Percentiles rank a stretch among this genome's conserved stretches.
These are phyloP conservation scores for Tetracentron sinense DNA, from an alignment of 164 flowering plant species.

Conservation along the genomic window DNA sequence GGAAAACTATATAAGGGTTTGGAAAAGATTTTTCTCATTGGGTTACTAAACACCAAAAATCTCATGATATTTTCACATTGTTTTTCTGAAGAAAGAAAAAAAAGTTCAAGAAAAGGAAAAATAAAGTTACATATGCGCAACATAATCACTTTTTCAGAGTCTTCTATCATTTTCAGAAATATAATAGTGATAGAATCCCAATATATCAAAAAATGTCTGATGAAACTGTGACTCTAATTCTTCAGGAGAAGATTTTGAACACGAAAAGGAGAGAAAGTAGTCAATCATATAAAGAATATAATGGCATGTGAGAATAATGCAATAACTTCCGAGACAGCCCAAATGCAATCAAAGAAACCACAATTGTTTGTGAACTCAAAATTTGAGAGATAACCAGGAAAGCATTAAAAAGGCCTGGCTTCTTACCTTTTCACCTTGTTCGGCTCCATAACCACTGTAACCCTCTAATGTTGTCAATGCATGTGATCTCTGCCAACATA, in stretches of 20 bases:
- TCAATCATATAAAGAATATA: neutral
- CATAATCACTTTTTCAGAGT: too few relatives aligned
- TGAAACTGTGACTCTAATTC: neutral
- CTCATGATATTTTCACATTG: too few relatives aligned
- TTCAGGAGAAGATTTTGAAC: neutral
- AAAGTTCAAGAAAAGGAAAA: too few relatives aligned
- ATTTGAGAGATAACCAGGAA: neutral
- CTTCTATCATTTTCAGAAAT: neutral
- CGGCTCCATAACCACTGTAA: slow-evolving; percentile 97
- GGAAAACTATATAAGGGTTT: neutral
- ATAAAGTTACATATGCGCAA: too few relatives aligned
- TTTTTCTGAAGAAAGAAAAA: too few relatives aligned
- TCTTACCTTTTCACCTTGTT: slow-evolving; percentile 84
- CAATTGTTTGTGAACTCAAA: neutral
- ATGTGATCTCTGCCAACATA: slow-evolving; percentile 49
- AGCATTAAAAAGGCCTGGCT: neutral
- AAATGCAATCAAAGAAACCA: too few relatives aligned
- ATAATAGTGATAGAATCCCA: too few relatives aligned
- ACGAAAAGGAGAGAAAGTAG: neutral
- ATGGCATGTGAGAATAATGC: neutral
- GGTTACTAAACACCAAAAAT: too few relatives aligned
- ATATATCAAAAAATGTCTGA: neutral
- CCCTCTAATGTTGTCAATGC: slow-evolving; percentile 79
- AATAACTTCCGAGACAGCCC: neutral
- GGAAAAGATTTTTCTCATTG: neutral